A percentile compares a stretch with the other conserved stretches of the same genome.
Conservation (phyloP, 1,284 basidiomycete species). For the Sanghuangporus sanghuang region DNA sequence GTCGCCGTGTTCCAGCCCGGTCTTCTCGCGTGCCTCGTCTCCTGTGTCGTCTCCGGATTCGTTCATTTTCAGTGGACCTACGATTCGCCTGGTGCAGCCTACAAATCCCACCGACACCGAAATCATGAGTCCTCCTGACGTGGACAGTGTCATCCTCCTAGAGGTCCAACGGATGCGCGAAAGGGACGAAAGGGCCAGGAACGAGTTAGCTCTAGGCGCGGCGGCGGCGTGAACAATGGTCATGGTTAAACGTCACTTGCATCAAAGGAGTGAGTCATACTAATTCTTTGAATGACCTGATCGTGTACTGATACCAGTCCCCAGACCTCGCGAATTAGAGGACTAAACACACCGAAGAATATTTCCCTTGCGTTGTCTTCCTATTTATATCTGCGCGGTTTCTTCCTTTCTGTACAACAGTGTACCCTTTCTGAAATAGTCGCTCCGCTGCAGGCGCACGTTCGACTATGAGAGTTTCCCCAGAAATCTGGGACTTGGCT, state of each 20-base stretch:
- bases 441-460: not conserved
- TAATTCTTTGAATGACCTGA: not conserved
- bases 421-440: not conserved
- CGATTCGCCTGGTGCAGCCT: too few relatives aligned
- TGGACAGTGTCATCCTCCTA: not conserved
- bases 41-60: too few relatives aligned
- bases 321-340: not conserved
- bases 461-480: not conserved
- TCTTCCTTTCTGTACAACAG: not conserved
- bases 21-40: too few relatives aligned
- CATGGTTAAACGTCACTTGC: too few relatives aligned
- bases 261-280: too few relatives aligned
- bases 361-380: not conserved
- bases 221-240: too few relatives aligned
- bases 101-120: not conserved
- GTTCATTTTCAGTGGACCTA: too few relatives aligned
- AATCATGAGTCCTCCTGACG: not conserved
- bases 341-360: not conserved
- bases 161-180: not conserved
- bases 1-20: too few relatives aligned
- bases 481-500: not conserved
- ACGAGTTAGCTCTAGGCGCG: not conserved
- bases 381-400: not conserved
- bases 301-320: not conserved
- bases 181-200: not conserved